Evolutionary conservation across 2,329 filamentous ascomycete species (phyloP), one percentile per base, ranked within the genome.

Genomic region (Aspergillus terreus): DNA sequence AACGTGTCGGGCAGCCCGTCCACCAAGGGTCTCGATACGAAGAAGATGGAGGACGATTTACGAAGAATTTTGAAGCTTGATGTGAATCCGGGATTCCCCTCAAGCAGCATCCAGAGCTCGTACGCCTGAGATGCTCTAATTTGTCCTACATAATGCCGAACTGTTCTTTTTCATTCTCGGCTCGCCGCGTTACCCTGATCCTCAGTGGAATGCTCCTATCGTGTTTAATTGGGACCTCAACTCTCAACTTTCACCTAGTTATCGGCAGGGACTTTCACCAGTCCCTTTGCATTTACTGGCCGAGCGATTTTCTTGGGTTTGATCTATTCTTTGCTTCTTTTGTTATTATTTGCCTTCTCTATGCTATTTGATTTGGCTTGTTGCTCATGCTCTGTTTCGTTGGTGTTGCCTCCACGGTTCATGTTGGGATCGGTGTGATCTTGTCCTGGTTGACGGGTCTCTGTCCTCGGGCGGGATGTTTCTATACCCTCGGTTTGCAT

Each of bases 1-100:
- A 25, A 49, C 6, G 44, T 61, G 47, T 49, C 62, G 3, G 50
- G 56, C 3, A 63, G 51, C 50, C 50, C 64, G 10, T 55, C 63
- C n/a, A 57, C 64, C 7, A 62, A 63, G 41, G 58, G 66, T 23
- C 44, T 66, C 23, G 74, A 75, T 53, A 72, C 71, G 4, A 73
- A 73, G 58, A 67, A 72, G 48, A 74, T 78, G 60, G 76, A 78
- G 57, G 75, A 77, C 61, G 74, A 78, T 62, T 60, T 78, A 48
- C 71, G 75, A 27, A 68, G 74, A 27, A 74, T 78, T 30, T 57
- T 78, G 62, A 78, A 78, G 51, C 63, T 78, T 49, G 68, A 72
- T 60, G 63, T 63, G 36, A 57, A 61, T 30, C 50, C 64, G 21
- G 59, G 62, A 19, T 60, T 70, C 46, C 57, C 62, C 35, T 52